These are phyloP conservation scores for Starmerella kuoi DNA, from an alignment of 805 yeast genomes.

Conservation along the genomic window DNA sequence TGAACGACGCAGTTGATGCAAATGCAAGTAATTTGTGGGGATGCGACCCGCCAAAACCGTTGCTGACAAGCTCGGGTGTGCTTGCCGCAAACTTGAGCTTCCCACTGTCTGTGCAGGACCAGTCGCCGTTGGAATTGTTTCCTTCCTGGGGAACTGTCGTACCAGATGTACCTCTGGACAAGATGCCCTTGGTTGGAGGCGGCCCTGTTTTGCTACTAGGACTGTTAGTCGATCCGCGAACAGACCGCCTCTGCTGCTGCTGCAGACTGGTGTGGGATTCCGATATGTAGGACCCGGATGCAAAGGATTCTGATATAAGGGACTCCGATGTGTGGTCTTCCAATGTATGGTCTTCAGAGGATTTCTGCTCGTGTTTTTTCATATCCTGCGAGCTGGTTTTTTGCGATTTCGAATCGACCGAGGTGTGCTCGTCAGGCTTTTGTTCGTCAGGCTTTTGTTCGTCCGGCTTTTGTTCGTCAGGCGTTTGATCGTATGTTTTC, in stretches of 20 bases:
- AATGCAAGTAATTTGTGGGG: conserved; percentile 1
- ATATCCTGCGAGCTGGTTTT: background rate
- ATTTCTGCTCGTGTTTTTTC: background rate
- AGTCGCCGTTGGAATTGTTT: background rate
- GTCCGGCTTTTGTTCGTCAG: conserved; percentile 4
- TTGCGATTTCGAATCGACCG: background rate
- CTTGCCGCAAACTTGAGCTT: conserved; percentile 5
- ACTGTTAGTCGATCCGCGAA: too few species aligned
- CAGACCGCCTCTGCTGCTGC: too few species aligned
- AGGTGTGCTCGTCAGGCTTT: background rate
- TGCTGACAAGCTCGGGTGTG: background rate
- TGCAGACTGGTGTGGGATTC: too few species aligned
- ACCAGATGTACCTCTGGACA: background rate
- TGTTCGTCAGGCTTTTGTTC: conserved; percentile 7
- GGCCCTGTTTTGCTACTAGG: too few species aligned
- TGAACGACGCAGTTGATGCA: conserved; percentile 16
- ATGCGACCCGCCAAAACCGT: background rate
- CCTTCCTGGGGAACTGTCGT: background rate
- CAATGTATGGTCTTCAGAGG: background rate
- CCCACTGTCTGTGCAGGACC: background rate
- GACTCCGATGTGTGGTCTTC: too few species aligned
- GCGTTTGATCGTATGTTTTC: conserved; percentile 5
- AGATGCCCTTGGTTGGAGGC: background rate
- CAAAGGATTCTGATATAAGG: too few species aligned
- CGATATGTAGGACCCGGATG: too few species aligned